Conservation (phyloP, 2,329 filamentous ascomycete species). For the Colletotrichum camelliae region DNA sequence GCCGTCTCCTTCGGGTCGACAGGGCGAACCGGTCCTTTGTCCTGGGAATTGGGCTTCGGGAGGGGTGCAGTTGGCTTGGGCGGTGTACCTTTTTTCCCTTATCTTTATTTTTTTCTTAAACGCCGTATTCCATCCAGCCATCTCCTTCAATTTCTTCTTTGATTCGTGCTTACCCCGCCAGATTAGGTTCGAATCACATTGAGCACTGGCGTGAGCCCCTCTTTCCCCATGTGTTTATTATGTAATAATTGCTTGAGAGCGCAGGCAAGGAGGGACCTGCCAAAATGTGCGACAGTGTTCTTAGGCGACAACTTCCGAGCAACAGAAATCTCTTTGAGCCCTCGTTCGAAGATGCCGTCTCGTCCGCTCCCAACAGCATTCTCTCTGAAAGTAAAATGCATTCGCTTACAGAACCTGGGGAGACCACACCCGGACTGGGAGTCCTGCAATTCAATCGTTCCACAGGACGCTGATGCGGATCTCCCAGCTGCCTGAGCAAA, state of each 20-base stretch:
- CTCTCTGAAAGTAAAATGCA: background rate
- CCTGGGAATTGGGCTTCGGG: background rate
- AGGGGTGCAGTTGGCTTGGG: background rate
- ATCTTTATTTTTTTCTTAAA: background rate
- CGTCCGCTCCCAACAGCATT: background rate
- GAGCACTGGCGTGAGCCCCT: background rate
- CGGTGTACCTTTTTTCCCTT: background rate
- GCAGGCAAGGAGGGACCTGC: background rate
- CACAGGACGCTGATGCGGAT: background rate
- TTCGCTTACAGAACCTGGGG: background rate
- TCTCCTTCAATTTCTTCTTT: background rate
- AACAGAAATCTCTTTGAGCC: background rate
- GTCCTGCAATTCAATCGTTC: background rate
- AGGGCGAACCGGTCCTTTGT: background rate
- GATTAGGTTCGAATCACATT: background rate
- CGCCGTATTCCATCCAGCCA: background rate
- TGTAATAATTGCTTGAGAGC: background rate
- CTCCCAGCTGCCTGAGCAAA: background rate
- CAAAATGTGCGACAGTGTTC: background rate
- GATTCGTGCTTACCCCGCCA: conserved; percentile 11
- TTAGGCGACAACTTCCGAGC: background rate
- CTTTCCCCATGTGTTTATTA: background rate
- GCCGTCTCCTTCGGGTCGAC: background rate
- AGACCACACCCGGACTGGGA: background rate
- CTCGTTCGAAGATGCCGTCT: background rate